Conservation (phyloP, 192 early-diverging fungal genomes). For the Coemansia sp. region DNA sequence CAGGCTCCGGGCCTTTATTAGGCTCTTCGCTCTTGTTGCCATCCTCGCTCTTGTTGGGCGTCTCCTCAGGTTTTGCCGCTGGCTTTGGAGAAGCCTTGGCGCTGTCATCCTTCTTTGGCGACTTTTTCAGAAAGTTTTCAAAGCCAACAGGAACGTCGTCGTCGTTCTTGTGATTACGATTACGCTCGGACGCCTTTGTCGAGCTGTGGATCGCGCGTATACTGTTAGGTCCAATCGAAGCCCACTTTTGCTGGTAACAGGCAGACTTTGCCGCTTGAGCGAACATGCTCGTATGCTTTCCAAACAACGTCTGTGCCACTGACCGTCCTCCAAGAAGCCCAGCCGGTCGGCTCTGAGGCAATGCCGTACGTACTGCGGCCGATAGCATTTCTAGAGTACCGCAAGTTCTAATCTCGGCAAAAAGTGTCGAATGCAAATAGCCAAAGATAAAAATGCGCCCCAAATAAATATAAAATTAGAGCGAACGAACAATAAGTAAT, state of each 20-base stretch:
- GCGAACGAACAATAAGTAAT: background rate
- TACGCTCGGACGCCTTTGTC: constrained; percentile 10
- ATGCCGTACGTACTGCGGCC: constrained; percentile 4
- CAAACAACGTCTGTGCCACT: background rate
- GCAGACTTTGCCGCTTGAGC: background rate
- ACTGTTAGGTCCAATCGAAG: background rate
- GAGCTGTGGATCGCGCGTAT: constrained; percentile 49
- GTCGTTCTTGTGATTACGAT: constrained; percentile 16
- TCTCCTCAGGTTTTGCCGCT: background rate
- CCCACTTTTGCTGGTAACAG: background rate
- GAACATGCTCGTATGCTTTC: background rate
- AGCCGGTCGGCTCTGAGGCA: background rate
- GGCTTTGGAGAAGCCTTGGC: constrained; percentile 13
- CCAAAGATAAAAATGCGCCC: background rate
- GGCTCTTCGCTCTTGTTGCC: constrained; percentile 8
- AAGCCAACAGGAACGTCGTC: constrained; percentile 66
- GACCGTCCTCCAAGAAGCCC: background rate
- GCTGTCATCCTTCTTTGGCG: constrained; percentile 34
- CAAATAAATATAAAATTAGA: background rate
- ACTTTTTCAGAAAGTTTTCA: constrained; percentile 69
- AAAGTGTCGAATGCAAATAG: background rate
- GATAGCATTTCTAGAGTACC: constrained; percentile 6
- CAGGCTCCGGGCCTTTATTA: constrained; percentile 14
- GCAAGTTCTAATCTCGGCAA: constrained; percentile 1
- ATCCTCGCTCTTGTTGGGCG: constrained; percentile 18